These are phyloP conservation scores for Moniliella sp. DNA, from an alignment of 1,284 basidiomycete species.

Conservation along the genomic window DNA sequence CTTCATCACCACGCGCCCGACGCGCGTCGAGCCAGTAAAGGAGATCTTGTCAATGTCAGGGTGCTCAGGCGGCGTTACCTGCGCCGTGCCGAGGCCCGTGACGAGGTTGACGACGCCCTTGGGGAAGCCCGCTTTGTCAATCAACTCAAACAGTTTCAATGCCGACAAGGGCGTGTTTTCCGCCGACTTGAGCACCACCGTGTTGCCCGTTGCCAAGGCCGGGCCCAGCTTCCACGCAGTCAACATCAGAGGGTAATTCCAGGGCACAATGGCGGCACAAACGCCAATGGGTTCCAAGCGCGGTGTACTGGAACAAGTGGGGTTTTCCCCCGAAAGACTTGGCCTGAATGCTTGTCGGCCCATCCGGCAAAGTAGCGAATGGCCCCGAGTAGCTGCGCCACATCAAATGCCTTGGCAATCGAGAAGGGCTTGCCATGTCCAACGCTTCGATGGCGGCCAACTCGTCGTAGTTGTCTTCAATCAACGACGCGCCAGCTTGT, in stretches of 20 bases:
- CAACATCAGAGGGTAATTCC: conserved; percentile 73
- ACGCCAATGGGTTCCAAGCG: conserved; percentile 86
- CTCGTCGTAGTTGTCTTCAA: conserved; percentile 51
- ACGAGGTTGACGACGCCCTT: conserved; percentile 70
- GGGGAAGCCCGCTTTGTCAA: conserved; percentile 58
- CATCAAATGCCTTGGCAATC: conserved; percentile 49
- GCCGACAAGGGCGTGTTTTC: conserved; percentile 73
- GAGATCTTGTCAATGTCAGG: conserved; percentile 38
- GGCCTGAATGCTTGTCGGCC: conserved; percentile 61
- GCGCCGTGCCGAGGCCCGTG: conserved; percentile 58
- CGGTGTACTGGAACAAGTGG: conserved; percentile 44
- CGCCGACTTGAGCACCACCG: conserved; percentile 37
- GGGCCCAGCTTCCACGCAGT: conserved; percentile 45
- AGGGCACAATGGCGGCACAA: conserved; percentile 35
- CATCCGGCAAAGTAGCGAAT: conserved; percentile 45
- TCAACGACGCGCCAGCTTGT: conserved; percentile 51
- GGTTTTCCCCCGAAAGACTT: conserved; percentile 62
- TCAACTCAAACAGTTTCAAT: conserved; percentile 49
- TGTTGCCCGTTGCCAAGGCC: conserved; percentile 22
- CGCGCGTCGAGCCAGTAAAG: conserved; percentile 40
- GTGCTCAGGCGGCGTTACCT: conserved; percentile 45
- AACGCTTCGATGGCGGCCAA: conserved; percentile 39
- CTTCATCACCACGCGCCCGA: conserved; percentile 65
- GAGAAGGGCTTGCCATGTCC: conserved; percentile 58
- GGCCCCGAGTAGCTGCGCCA: conserved; percentile 45